A percentile compares a stretch with the other conserved stretches of the same genome.
Evolutionary conservation across 2,329 filamentous ascomycete species (phyloP).

Genomic region (Aspergillus tubingensis): DNA sequence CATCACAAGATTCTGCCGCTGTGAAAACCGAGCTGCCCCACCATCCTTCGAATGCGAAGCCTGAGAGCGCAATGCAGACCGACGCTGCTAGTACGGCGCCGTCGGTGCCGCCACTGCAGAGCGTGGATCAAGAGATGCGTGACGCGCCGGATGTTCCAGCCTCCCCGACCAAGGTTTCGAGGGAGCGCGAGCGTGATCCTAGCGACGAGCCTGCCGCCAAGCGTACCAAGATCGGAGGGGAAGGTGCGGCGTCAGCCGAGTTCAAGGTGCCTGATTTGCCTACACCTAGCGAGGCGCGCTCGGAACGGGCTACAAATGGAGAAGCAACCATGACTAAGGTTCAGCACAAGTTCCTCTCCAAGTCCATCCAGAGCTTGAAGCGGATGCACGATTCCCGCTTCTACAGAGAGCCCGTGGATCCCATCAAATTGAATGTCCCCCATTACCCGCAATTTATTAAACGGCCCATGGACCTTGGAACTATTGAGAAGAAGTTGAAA

Average conservation of each 20-base stretch:
- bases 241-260: slow-evolving; percentile 45
- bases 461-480: slow-evolving; percentile 79
- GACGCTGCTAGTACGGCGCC: slow-evolving; percentile 21
- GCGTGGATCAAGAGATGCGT: slow-evolving; percentile 54
- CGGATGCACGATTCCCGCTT: slow-evolving; percentile 78
- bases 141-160: slow-evolving; percentile 57
- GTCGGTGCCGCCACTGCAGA: slow-evolving; percentile 24
- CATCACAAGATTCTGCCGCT: slow-evolving; percentile 19
- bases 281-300: slow-evolving; percentile 34
- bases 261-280: slow-evolving; percentile 50
- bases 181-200: slow-evolving; percentile 75
- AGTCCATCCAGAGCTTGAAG: slow-evolving; percentile 60
- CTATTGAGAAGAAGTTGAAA: slow-evolving; percentile 79
- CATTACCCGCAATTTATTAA: slow-evolving; percentile 72
- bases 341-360: slow-evolving; percentile 46
- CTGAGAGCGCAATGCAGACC: slow-evolving; percentile 21
- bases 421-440: slow-evolving; percentile 72
- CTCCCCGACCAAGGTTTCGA: slow-evolving; percentile 62
- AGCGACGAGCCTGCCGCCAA: slow-evolving; percentile 70
- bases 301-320: slow-evolving; percentile 16
- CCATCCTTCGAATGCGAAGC: slow-evolving; percentile 29
- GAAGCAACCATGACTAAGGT: slow-evolving; percentile 41
- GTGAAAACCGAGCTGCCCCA: slow-evolving; percentile 40
- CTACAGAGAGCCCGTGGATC: slow-evolving; percentile 77
- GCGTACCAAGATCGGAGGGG: slow-evolving; percentile 71